Conservation (phyloP, 1,139 yeast genomes). For the Saccharomyces hybrid region DNA sequence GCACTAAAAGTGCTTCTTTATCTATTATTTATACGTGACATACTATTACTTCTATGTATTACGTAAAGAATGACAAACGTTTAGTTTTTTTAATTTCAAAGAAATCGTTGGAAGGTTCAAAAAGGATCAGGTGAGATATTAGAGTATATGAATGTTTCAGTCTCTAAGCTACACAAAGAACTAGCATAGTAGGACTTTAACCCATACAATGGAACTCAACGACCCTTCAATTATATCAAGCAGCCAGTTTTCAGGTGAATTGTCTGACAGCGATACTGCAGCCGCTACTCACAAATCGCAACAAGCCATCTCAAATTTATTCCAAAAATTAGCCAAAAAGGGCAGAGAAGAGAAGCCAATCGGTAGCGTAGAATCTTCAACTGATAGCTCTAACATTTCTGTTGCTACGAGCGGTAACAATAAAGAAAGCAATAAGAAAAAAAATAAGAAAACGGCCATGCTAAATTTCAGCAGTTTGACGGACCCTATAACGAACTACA, state of each 20-base stretch:
- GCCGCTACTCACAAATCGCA: background rate
- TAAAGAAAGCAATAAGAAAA: background rate
- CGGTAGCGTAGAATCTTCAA: background rate
- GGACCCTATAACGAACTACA: slow-evolving; percentile 13
- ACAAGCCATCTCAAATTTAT: background rate
- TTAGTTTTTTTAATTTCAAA: background rate
- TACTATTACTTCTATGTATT: background rate
- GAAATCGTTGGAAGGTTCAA: background rate
- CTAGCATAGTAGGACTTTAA: background rate
- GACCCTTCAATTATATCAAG: slow-evolving; percentile 6
- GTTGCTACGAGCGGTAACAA: background rate
- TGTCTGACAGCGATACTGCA: background rate
- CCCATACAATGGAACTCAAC: slow-evolving; percentile 3
- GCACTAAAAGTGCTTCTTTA: background rate
- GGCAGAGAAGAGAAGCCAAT: background rate
- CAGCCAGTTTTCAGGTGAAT: background rate
- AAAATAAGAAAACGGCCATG: background rate
- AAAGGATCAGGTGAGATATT: background rate
- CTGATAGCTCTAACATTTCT: background rate
- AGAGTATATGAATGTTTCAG: background rate
- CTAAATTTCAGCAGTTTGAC: background rate
- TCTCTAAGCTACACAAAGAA: background rate
- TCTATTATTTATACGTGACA: background rate
- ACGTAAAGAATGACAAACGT: background rate
- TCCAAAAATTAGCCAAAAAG: background rate